Percentiles rank a stretch among this genome's conserved stretches.
phyloP scores from a whole-genome alignment of 176 grass and related monocot species.

The Lolium multiflorum region DNA sequence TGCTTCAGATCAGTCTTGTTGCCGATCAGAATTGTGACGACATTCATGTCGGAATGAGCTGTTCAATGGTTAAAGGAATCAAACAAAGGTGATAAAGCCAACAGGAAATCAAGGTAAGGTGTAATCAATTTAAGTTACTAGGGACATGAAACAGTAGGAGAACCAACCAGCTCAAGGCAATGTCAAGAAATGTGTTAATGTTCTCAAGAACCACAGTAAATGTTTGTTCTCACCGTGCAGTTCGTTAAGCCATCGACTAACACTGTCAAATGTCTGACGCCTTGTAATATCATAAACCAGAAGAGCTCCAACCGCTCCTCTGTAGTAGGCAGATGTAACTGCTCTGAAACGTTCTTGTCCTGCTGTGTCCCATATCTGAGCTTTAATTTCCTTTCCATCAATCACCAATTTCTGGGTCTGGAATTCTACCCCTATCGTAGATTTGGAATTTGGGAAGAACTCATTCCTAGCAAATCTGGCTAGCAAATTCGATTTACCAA shows the following conservation, averaged over 20 bases:
- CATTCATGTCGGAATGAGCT: constrained; percentile 93
- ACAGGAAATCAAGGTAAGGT: background rate
- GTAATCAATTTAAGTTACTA: background rate
- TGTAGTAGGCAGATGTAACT: constrained; percentile 71
- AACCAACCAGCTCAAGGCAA: background rate
- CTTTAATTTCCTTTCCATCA: constrained; percentile 81
- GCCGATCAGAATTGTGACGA: constrained; percentile 80
- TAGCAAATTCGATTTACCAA: constrained; percentile 78
- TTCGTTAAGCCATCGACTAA: constrained; percentile 72
- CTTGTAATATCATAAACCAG: constrained; percentile 71
- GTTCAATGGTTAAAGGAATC: constrained; percentile 30
- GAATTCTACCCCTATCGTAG: constrained; percentile 75
- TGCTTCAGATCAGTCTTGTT: constrained; percentile 79
- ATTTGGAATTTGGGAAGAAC: constrained; percentile 72
- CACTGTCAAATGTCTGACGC: constrained; percentile 71
- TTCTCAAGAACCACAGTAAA: background rate
- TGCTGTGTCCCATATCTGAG: constrained; percentile 83
- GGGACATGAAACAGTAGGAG: background rate
- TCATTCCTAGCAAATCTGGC: constrained; percentile 69
- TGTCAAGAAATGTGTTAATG: background rate
- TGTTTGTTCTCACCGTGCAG: constrained; percentile 53
- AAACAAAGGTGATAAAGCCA: constrained; percentile 15
- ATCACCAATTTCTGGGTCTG: constrained; percentile 73
- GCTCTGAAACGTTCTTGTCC: constrained; percentile 80
- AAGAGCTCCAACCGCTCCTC: constrained; percentile 73